phyloP scores from a whole-genome alignment of 495 filamentous ascomycete species.

The Penicillium silybi region DNA sequence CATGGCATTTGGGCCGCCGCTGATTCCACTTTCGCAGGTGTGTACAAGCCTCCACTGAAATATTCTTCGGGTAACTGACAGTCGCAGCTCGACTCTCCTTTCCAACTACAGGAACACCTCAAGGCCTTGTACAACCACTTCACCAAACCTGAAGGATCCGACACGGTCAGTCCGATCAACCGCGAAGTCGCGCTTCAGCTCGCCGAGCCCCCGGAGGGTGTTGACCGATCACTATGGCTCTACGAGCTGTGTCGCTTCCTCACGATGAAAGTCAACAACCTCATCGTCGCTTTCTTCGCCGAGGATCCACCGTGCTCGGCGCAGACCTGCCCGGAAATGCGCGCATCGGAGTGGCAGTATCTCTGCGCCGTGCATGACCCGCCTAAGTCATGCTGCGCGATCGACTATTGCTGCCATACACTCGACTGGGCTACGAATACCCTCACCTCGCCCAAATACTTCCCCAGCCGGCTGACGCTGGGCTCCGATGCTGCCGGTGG shows the following conservation, averaged over 20 bases:
- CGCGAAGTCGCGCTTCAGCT: slow-evolving; percentile 68
- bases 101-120: slow-evolving; percentile 97
- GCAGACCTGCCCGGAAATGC: slow-evolving; percentile 93
- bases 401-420: slow-evolving; percentile 98
- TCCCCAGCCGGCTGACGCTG: slow-evolving; percentile 81
- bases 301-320: slow-evolving; percentile 84
- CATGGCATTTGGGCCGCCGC: slow-evolving; percentile 86
- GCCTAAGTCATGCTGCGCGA: slow-evolving; percentile 92
- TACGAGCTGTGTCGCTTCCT: slow-evolving; percentile 97
- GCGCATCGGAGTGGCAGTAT: slow-evolving; percentile 97
- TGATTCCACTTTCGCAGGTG: slow-evolving; percentile 81
- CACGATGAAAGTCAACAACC: slow-evolving; percentile 83
- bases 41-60: slow-evolving; percentile 14
- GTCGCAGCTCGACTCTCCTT: slow-evolving; percentile 81
- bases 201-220: slow-evolving; percentile 70
- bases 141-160: slow-evolving; percentile 59
- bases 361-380: slow-evolving; percentile 95
- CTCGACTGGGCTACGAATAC: slow-evolving; percentile 94
- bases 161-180: slow-evolving; percentile 60
- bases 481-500: slow-evolving; percentile 61
- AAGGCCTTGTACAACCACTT: slow-evolving; percentile 82
- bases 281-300: slow-evolving; percentile 87
- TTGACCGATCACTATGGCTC: slow-evolving; percentile 86
- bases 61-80: slow-evolving; percentile 14
- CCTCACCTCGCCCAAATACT: slow-evolving; percentile 84